Percentiles rank a stretch among this genome's conserved stretches.
Conservation (phyloP, 1,284 basidiomycete genomes). For the Xanthoconium separans region DNA sequence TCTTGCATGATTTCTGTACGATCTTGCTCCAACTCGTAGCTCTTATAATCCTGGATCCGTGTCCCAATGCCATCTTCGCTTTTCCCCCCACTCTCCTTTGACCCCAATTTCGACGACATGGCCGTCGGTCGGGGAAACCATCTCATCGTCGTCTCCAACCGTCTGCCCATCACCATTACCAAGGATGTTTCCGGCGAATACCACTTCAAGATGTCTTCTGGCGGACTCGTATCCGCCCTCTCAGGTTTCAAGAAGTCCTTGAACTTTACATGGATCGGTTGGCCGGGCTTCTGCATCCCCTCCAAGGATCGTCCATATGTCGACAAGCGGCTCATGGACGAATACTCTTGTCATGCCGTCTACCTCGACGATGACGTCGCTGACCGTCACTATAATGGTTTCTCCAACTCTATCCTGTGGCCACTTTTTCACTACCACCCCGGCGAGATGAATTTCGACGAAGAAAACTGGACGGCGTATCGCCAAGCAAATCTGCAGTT, state of each 20-base stretch:
- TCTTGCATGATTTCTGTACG: slow-evolving; percentile 20
- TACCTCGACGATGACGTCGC: slow-evolving; percentile 97
- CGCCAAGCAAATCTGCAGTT: slow-evolving; percentile 96
- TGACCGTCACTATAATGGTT: slow-evolving; percentile 97
- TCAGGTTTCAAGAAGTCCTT: slow-evolving; percentile 96
- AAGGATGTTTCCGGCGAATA: slow-evolving; percentile 88
- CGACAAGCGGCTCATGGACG: slow-evolving; percentile 86
- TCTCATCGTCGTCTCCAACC: slow-evolving; percentile 95
- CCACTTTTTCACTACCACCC: slow-evolving; percentile 99
- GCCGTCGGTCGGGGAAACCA: slow-evolving; percentile 50
- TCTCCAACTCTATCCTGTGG: slow-evolving; percentile 99
- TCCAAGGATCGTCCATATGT: slow-evolving; percentile 82
- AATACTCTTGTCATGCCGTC: slow-evolving; percentile 97
- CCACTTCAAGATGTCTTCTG: slow-evolving; percentile 96
- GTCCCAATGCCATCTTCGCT: slow-evolving; percentile 27
- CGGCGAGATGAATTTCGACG: slow-evolving; percentile 99
- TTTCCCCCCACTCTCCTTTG: slow-evolving; percentile 28
- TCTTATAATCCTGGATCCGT: slow-evolving; percentile 27
- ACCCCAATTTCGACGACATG: slow-evolving; percentile 38
- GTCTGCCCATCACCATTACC: slow-evolving; percentile 89
- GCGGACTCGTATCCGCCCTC: slow-evolving; percentile 91
- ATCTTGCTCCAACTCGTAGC: slow-evolving; percentile 17
- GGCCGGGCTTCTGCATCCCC: slow-evolving; percentile 90
- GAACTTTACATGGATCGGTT: slow-evolving; percentile 95
- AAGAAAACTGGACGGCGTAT: slow-evolving; percentile 97